A percentile compares a stretch with the other conserved stretches of the same genome.
Evolutionary conservation across 169 alveolate genomes (phyloP).

Genomic region (Plasmodium blacklocki): DNA sequence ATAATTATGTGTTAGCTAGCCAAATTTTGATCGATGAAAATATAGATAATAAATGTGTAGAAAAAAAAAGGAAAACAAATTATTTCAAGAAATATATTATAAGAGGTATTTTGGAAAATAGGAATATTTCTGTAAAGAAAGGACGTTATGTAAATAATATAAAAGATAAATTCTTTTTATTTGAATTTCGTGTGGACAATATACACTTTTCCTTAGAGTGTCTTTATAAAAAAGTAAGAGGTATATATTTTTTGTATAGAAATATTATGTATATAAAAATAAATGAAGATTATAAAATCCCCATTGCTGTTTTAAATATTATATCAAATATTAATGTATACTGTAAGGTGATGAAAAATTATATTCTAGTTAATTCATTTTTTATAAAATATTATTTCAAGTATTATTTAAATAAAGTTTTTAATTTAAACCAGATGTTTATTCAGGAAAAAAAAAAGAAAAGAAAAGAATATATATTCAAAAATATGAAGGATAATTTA

Average conservation of each 20-base stretch:
- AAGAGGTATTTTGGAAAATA: conserved; percentile 23
- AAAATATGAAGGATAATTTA: too few species aligned
- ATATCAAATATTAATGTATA: conserved; percentile 34
- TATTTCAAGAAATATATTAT: conserved; percentile 3
- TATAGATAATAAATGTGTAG: background rate
- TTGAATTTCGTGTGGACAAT: conserved; percentile 43
- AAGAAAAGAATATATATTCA: too few species aligned
- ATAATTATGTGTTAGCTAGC: background rate
- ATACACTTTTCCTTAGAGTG: conserved; percentile 30
- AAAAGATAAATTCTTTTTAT: conserved; percentile 35
- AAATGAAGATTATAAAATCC: conserved; percentile 13
- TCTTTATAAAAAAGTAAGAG: conserved; percentile 59
- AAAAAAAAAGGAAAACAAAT: conserved; percentile 17
- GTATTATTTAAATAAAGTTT: conserved; percentile 29
- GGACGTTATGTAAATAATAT: conserved; percentile 42
- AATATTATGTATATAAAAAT: conserved; percentile 23
- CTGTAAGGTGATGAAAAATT: conserved; percentile 10
- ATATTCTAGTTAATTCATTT: conserved; percentile 22
- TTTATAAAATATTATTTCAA: conserved; percentile 58
- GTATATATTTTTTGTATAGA: conserved; percentile 43
- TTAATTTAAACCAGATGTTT: conserved; percentile 5
- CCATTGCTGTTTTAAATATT: conserved; percentile 43
- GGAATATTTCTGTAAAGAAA: conserved; percentile 12
- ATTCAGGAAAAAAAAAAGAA: background rate
- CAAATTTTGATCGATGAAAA: background rate